Evolutionary conservation across 192 early-diverging fungal genomes (phyloP), one percentile per base, ranked within the genome.

Genomic region (Coemansia sp.): DNA sequence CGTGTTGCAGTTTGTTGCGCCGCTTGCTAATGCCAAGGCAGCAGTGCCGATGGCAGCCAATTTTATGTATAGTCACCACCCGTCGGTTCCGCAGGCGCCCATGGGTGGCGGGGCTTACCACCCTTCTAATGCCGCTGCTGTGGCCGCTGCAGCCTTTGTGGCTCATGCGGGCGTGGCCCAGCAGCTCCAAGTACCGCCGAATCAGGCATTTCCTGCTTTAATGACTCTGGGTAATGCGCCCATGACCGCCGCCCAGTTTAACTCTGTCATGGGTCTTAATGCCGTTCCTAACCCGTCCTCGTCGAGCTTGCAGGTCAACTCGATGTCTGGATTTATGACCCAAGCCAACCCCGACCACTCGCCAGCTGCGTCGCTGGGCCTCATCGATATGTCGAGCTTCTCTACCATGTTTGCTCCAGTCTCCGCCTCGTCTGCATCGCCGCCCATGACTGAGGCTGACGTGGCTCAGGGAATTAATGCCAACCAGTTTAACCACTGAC

Each of bases 341-440:
- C 67, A 62, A 38, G 31, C 35, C 35, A 13, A 55, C 48, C 2
- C 48, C 23, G 52, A 62, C 36, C 55, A 33, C 36, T 39, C 48
- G 23, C 33, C 50, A 21, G 64, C 61, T 42, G 56, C 56, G 37
- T 37, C 34, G 48, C 62, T 73, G 55, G 56, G 66, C 43, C 28
- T 70, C 18, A 68, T 76, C 50, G 79, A 82, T 53, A 69, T 76
- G 60, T 38, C 28, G 48, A 82, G 67, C 35, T 64, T 81, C 8
- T 59, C 62, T 23, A 69, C 72, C n/a, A 63, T 66, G 55, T 69
- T 81, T 69, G 64, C 64, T 26, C 47, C 72, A 23, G 47, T 47
- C 56, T 31, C 52, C 12, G 14, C 52, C 5, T 21, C 52, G 52
- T 55, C 52, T 26, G 16, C 52, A 28, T 55, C 52, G 6, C 52